Evolutionary conservation across 2,329 filamentous ascomycete genomes (phyloP), one percentile per base, ranked within the genome.

Genomic region (Alternaria gaisen): DNA sequence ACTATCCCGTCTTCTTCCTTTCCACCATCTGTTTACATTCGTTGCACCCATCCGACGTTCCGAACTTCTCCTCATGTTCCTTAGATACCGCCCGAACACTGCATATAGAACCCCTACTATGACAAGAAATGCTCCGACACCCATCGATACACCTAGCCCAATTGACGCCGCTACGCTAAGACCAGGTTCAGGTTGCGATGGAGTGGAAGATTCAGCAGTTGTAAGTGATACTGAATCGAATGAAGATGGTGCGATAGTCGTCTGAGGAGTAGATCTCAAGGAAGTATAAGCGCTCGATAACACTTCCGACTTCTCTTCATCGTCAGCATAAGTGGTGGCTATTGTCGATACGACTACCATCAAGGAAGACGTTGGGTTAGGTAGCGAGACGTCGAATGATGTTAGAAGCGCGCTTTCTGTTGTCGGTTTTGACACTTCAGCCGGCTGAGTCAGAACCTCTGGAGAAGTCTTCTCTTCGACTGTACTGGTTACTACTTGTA

Each of bases 121-220:
- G 2, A 58, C 22, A 5, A 40, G 12, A 41, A 61, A 48, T 7
- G 34, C 53, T 7, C 41, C 11, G 4, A 56, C 14, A 9, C 58
- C 47, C 41, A 52, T 42, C 7, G 48, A 41, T 14, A 58, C 58
- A 24, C 58, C 58, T 8, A 61, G 36, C 0, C 58, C 54, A 0
- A 53, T 42, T 3, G 40, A 28, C 0, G 47, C 42, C 4, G 47
- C 26, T 24, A 16, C 14, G 7, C 54, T 10, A 5, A 61, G 44
- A 32, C 38, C n/a, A 11, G 26, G 22, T 2, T 28, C 4, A 8
- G 51, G 16, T 24, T 53, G 22, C 2, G 38, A 4, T 18, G 38
- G 14, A n/a, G 26, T 14, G 1, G 24, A 20, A 16, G 40, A 9
- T 30, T 30, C 18, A 24, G 28, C 12, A 18, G 38, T 20, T 20